phyloP scores from a whole-genome alignment of 768 basidiomycete genomes.

The Lactifluus rugatus region DNA sequence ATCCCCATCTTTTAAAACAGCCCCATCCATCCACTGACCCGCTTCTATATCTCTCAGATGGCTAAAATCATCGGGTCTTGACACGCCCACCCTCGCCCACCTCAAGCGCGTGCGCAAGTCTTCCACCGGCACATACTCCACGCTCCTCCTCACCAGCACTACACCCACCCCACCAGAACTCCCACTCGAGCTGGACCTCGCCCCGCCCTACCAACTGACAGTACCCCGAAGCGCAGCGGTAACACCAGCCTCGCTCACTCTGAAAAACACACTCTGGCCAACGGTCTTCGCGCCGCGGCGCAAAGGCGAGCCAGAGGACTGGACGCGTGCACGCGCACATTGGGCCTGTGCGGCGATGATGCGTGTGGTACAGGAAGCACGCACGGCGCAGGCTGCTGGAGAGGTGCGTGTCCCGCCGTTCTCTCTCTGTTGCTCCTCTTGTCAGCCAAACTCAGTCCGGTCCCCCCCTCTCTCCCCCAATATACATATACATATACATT shows the following conservation, averaged over 20 bases:
- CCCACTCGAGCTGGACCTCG: conserved; percentile 30
- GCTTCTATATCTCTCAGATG: conserved; percentile 40
- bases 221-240: conserved; percentile 65
- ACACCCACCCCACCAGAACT: conserved; percentile 35
- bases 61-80: conserved; percentile 54
- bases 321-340: conserved; percentile 52
- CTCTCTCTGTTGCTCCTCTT: neutral
- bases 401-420: conserved; percentile 41
- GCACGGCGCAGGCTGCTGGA: conserved; percentile 34
- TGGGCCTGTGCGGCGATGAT: conserved; percentile 74
- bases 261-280: conserved; percentile 81
- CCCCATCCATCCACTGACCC: too few species aligned
- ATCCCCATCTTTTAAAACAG: too few species aligned
- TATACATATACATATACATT: neutral
- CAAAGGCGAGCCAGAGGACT: conserved; percentile 55
- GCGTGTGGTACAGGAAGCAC: conserved; percentile 41
- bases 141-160: conserved; percentile 44
- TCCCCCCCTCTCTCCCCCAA: too few species aligned
- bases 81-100: conserved; percentile 54
- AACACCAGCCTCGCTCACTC: conserved; percentile 49
- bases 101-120: conserved; percentile 68
- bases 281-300: conserved; percentile 61
- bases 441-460: neutral
- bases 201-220: conserved; percentile 40
- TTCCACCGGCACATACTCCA: conserved; percentile 28